These are phyloP conservation scores for Pichia rugopelliculosa DNA, from an alignment of 805 yeast species.

Conservation along the genomic window DNA sequence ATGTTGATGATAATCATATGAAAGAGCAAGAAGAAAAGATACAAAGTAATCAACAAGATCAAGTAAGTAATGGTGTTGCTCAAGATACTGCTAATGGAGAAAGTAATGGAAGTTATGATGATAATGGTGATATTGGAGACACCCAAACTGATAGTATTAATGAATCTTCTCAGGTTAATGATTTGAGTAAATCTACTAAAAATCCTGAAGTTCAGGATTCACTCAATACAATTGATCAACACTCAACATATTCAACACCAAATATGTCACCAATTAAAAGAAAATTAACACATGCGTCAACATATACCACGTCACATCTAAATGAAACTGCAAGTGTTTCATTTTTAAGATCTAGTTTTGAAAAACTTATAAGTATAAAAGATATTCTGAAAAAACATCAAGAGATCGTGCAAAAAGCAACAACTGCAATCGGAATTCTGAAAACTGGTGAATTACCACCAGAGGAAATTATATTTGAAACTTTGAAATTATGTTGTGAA, in stretches of 20 bases:
- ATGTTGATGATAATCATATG: background rate
- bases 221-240: constrained; percentile 5
- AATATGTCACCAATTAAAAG: constrained; percentile 4
- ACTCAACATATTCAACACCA: constrained; percentile 2
- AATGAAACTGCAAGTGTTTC: constrained; percentile 19
- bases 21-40: background rate
- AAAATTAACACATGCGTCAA: background rate
- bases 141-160: too few relatives aligned
- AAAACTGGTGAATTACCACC: constrained; percentile 35
- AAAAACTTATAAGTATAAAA: constrained; percentile 24
- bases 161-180: too few relatives aligned
- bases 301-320: constrained; percentile 7
- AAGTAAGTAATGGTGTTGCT: too few relatives aligned
- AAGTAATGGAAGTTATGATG: too few relatives aligned
- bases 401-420: constrained; percentile 30
- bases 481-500: constrained; percentile 70
- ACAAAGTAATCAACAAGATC: too few relatives aligned
- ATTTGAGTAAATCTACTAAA: background rate
- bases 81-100: too few relatives aligned
- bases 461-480: constrained; percentile 60
- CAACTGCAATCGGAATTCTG: constrained; percentile 37
- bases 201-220: background rate
- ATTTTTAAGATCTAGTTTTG: constrained; percentile 28
- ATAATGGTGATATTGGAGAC: too few relatives aligned
- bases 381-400: constrained; percentile 38